Conservation (phyloP, 805 yeast genomes). For the Diddensiella caesifluorescens region DNA sequence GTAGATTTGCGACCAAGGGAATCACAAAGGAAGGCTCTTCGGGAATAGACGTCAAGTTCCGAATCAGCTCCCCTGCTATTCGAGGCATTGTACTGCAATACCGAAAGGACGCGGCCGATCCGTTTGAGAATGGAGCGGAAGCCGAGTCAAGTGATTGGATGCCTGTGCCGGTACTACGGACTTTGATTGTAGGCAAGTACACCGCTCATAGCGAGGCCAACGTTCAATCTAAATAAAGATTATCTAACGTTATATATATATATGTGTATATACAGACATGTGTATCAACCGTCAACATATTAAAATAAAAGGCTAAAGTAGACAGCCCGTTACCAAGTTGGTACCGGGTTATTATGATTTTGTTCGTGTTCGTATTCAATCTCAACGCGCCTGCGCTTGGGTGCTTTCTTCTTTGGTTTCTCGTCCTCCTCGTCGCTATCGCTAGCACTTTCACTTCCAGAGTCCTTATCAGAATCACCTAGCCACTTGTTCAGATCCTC, state of each 20-base stretch:
- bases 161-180: constrained; percentile 12
- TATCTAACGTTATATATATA: constrained; percentile 4
- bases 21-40: constrained; percentile 63
- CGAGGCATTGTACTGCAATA: constrained; percentile 10
- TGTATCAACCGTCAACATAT: no score
- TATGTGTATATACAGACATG: constrained; percentile 2
- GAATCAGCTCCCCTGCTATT: neutral
- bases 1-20: constrained; percentile 76
- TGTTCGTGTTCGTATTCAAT: constrained; percentile 27
- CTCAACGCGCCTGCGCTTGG: constrained; percentile 21
- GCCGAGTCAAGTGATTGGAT: constrained; percentile 11
- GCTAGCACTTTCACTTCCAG: constrained; percentile 16
- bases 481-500: constrained; percentile 90
- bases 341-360: neutral
- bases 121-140: constrained; percentile 17
- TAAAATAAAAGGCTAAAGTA: constrained; percentile 3
- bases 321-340: neutral
- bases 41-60: constrained; percentile 58
- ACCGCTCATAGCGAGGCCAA: constrained; percentile 19
- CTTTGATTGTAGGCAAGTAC: constrained; percentile 16
- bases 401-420: constrained; percentile 32
- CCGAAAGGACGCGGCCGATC: constrained; percentile 11
- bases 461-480: constrained; percentile 41
- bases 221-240: constrained; percentile 12
- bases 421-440: constrained; percentile 35